Conservation (phyloP, 192 early-diverging fungal species). For the Coemansia sp. region DNA sequence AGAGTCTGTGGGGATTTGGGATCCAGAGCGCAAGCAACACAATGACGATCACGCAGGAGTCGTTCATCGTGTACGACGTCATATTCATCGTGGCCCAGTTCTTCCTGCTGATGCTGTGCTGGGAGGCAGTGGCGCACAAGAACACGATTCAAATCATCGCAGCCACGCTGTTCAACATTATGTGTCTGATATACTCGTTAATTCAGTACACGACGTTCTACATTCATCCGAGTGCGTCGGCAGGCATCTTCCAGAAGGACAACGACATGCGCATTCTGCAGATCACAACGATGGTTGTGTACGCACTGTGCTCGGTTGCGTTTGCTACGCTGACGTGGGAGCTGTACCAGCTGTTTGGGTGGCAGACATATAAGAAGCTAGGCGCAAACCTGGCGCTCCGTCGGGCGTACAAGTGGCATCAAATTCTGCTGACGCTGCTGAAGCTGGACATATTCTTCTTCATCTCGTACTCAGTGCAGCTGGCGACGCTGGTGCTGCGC, state of each 20-base stretch:
- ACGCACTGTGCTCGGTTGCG: conserved; percentile 51
- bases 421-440: conserved; percentile 77
- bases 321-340: conserved; percentile 56
- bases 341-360: conserved; percentile 79
- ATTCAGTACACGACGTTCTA: conserved; percentile 60
- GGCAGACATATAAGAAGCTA: conserved; percentile 83
- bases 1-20: conserved; percentile 55
- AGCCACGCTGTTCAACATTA: conserved; percentile 60
- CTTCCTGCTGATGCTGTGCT: conserved; percentile 77
- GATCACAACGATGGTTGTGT: conserved; percentile 54
- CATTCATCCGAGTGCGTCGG: conserved; percentile 46
- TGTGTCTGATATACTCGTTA: conserved; percentile 59
- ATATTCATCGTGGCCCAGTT: conserved; percentile 87
- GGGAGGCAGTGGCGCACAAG: conserved; percentile 89
- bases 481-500: conserved; percentile 65
- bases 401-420: conserved; percentile 73
- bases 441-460: conserved; percentile 84
- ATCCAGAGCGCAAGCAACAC: conserved; percentile 36
- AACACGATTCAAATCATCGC: conserved; percentile 92
- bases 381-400: conserved; percentile 75
- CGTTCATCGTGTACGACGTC: conserved; percentile 75
- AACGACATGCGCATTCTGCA: conserved; percentile 54
- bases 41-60: conserved; percentile 52
- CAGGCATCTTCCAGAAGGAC: conserved; percentile 55
- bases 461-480: conserved; percentile 74